phyloP scores from a whole-genome alignment of 805 yeast species.

The Candida adriatica region DNA sequence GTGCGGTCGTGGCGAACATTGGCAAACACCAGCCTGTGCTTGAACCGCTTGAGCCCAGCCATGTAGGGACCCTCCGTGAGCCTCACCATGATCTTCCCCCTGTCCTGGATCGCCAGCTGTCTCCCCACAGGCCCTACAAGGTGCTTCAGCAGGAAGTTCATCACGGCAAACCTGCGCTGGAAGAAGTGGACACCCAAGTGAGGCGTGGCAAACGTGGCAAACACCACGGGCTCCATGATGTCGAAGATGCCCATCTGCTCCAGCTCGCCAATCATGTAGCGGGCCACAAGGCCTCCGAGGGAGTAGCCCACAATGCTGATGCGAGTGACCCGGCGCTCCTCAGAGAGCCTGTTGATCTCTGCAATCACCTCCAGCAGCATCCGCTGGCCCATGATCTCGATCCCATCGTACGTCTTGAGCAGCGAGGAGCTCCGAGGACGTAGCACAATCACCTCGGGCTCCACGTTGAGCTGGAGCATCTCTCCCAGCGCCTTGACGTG shows the following conservation, averaged over 20 bases:
- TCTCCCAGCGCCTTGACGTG: conserved; percentile 49
- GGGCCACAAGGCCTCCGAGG: conserved; percentile 76
- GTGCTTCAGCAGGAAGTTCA: conserved; percentile 49
- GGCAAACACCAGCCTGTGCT: conserved; percentile 55
- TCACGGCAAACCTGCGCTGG: conserved; percentile 24
- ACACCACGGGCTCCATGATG: conserved; percentile 50
- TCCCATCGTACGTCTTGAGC: conserved; percentile 80
- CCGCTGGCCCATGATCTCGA: conserved; percentile 63
- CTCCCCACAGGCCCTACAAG: conserved; percentile 62
- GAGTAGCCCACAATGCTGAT: conserved; percentile 84
- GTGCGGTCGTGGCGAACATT: conserved; percentile 79
- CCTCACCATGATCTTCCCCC: conserved; percentile 38
- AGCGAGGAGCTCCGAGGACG: conserved; percentile 58
- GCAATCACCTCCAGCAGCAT: conserved; percentile 57
- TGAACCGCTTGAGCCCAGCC: conserved; percentile 51
- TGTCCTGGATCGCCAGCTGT: conserved; percentile 57
- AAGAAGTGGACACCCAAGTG: conserved; percentile 59
- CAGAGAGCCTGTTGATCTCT: conserved; percentile 29
- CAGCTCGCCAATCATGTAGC: conserved; percentile 74
- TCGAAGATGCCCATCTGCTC: conserved; percentile 49
- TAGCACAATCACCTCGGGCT: conserved; percentile 37
- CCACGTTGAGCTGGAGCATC: conserved; percentile 33
- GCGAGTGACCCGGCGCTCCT: conserved; percentile 30
- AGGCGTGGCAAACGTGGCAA: conserved; percentile 73
- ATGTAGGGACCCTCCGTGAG: conserved; percentile 34